Evolutionary conservation across 345 rosid species (phyloP).

Genomic region (Passiflora organensis): DNA sequence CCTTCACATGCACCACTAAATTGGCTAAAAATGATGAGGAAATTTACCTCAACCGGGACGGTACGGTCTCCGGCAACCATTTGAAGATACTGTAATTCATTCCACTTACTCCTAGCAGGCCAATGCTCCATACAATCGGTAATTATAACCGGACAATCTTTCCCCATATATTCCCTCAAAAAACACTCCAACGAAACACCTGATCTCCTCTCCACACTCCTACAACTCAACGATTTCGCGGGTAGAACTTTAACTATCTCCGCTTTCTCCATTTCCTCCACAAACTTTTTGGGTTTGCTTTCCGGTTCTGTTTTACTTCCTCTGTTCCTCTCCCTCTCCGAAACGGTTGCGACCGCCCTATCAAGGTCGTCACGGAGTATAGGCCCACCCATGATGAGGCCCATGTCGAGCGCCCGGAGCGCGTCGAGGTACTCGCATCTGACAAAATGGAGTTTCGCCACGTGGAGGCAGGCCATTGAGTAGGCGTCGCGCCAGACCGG

Average conservation of each 20-base stretch:
- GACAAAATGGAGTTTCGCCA: constrained; percentile 58
- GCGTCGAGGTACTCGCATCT: constrained; percentile 64
- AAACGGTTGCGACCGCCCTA: constrained; percentile 40
- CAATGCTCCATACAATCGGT: constrained; percentile 89
- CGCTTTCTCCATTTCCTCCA: constrained; percentile 35
- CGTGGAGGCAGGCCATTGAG: constrained; percentile 79
- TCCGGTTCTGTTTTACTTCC: constrained; percentile 16
- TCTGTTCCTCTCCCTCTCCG: constrained; percentile 38
- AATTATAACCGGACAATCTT: constrained; percentile 75
- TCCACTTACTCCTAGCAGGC: constrained; percentile 92
- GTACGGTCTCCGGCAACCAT: constrained; percentile 82
- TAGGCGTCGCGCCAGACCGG: constrained; percentile 97
- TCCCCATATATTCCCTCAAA: constrained; percentile 55
- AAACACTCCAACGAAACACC: constrained; percentile 77
- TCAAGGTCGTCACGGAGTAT: constrained; percentile 73
- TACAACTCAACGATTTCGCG: constrained; percentile 48
- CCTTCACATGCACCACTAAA: no score
- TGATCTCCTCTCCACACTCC: constrained; percentile 68
- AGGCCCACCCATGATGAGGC: constrained; percentile 90
- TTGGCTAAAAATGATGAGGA: no score
- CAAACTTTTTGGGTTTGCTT: constrained; percentile 23
- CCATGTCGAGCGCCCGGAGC: constrained; percentile 81
- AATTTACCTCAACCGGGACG: constrained; percentile 94
- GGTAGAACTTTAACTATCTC: constrained; percentile 72
- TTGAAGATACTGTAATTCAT: constrained; percentile 67